Evolutionary conservation across 2,329 filamentous ascomycete genomes (phyloP).

Genomic region (Diaporthe nobilis): DNA sequence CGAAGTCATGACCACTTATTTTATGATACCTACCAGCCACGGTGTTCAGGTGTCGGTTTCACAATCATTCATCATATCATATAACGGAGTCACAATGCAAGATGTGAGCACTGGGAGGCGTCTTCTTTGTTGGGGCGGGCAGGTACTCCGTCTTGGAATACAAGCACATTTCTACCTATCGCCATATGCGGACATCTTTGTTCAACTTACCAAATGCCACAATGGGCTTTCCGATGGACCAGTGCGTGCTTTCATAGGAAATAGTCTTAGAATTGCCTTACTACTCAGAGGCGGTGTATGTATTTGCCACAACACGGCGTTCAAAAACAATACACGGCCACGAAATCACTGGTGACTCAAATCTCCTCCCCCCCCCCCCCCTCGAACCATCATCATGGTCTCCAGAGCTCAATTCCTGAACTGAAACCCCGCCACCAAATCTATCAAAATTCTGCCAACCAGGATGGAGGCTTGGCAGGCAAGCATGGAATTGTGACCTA

Average conservation of each 20-base stretch:
- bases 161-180: not conserved
- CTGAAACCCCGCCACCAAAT: not conserved
- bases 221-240: not conserved
- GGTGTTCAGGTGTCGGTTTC: not conserved
- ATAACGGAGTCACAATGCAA: not conserved
- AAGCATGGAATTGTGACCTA: not conserved
- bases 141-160: not conserved
- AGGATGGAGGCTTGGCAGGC: not conserved
- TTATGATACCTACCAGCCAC: constrained; percentile 33
- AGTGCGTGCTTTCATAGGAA: not conserved
- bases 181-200: not conserved
- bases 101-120: not conserved
- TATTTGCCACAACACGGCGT: not conserved
- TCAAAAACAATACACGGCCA: not conserved
- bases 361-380: not conserved
- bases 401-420: not conserved
- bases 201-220: not conserved
- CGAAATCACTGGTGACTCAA: not conserved
- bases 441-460: not conserved
- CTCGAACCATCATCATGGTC: not conserved
- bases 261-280: not conserved
- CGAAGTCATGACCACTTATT: constrained; percentile 24
- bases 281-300: not conserved
- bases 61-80: not conserved
- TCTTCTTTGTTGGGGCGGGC: not conserved